These are phyloP conservation scores for Fusarium drepaniforme DNA, from an alignment of 2,329 filamentous ascomycete species.

Conservation along the genomic window DNA sequence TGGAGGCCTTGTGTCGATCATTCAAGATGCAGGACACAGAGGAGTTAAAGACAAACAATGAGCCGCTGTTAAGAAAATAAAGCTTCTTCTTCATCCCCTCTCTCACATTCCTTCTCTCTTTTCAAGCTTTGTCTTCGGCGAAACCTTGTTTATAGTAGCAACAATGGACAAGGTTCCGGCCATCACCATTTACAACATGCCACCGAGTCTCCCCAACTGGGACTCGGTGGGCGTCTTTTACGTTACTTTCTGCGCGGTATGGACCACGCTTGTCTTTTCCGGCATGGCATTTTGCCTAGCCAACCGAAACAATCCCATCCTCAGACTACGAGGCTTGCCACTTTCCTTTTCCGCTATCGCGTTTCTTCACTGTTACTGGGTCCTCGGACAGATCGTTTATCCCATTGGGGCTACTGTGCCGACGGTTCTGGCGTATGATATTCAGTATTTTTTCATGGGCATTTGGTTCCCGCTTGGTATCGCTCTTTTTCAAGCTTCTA, in stretches of 20 bases:
- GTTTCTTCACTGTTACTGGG: slow-evolving; percentile 57
- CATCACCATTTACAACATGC: slow-evolving; percentile 13
- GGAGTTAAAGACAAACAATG: neutral
- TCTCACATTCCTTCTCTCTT: neutral
- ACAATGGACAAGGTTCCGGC: slow-evolving; percentile 6
- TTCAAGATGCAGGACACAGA: neutral
- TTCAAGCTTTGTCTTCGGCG: neutral
- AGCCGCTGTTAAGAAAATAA: neutral
- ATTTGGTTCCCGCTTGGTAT: slow-evolving; percentile 73
- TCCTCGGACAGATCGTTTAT: slow-evolving; percentile 54
- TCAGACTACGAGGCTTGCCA: slow-evolving; percentile 55
- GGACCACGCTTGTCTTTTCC: slow-evolving; percentile 20
- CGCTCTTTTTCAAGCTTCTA: slow-evolving; percentile 74
- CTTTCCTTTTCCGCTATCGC: slow-evolving; percentile 55
- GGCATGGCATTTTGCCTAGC: slow-evolving; percentile 55
- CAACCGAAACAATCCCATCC: slow-evolving; percentile 51
- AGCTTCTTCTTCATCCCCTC: neutral
- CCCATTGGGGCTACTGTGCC: slow-evolving; percentile 54
- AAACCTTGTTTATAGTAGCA: neutral
- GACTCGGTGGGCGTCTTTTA: slow-evolving; percentile 14
- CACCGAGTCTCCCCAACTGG: slow-evolving; percentile 8
- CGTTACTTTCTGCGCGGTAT: slow-evolving; percentile 9
- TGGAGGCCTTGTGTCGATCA: neutral
- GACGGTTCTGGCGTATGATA: slow-evolving; percentile 53
- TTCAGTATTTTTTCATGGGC: slow-evolving; percentile 74